These are phyloP conservation scores for Effrenium voratum DNA, from an alignment of 73 alveolate genomes.

Conservation along the genomic window DNA sequence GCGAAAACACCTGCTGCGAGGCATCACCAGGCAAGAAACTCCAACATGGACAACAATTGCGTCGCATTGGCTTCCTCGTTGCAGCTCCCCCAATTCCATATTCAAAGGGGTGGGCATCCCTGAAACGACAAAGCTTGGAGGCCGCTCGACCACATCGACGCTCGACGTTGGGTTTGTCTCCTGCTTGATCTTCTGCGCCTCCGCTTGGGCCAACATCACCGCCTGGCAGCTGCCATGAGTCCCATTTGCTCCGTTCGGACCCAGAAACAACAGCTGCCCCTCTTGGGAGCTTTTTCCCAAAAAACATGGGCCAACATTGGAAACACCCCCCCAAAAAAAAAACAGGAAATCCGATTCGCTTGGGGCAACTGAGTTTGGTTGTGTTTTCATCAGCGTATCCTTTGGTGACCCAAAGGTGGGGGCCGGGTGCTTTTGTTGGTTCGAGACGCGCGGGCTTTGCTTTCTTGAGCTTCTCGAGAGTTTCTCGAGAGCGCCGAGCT, in stretches of 20 bases:
- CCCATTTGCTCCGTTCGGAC: background rate
- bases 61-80: background rate
- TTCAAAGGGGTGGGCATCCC: no score
- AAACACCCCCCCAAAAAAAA: background rate
- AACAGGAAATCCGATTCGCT: background rate
- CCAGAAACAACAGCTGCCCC: background rate
- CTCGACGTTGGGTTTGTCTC: background rate
- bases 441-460: background rate
- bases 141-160: background rate
- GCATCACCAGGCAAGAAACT: background rate
- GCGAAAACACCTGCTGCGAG: background rate
- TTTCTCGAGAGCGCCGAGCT: no score
- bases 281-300: no score
- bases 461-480: background rate
- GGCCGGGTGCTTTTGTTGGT: background rate
- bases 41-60: background rate
- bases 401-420: background rate
- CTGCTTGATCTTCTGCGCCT: constrained; percentile 75
- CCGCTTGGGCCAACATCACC: constrained; percentile 81
- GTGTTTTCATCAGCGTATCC: background rate
- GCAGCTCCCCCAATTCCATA: no score
- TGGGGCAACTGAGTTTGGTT: background rate
- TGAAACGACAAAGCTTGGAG: no score
- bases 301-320: background rate
- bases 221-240: background rate